Conservation (phyloP, 805 yeast genomes). For the Spathaspora hagerdaliae region DNA sequence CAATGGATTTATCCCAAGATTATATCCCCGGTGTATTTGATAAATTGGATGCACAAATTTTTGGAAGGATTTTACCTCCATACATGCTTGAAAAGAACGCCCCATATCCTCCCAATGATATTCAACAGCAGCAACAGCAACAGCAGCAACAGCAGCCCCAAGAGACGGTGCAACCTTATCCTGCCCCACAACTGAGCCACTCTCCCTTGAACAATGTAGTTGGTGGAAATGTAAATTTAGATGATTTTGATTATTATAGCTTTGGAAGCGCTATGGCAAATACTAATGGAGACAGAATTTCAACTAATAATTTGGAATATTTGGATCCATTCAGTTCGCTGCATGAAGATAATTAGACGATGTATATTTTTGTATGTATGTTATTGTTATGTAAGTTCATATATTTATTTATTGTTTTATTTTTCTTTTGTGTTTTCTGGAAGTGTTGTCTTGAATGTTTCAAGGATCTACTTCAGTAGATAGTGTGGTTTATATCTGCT, state of each 20-base stretch:
- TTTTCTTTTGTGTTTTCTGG: not conserved
- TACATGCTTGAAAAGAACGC: slow-evolving; percentile 56
- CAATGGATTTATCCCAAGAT: slow-evolving; percentile 2
- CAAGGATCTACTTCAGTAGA: too few species aligned
- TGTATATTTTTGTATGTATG: not conserved
- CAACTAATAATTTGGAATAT: slow-evolving; percentile 14
- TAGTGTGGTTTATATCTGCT: too few species aligned
- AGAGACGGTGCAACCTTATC: too few species aligned
- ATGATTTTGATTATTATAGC: slow-evolving; percentile 16
- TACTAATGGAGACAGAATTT: not conserved
- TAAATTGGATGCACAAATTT: slow-evolving; percentile 76
- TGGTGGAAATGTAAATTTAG: slow-evolving; percentile 11
- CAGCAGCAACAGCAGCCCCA: not conserved
- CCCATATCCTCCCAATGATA: not conserved
- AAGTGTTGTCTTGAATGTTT: too few species aligned
- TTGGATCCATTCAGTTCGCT: slow-evolving; percentile 21
- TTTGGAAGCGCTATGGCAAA: slow-evolving; percentile 9
- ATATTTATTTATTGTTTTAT: not conserved
- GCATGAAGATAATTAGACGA: slow-evolving; percentile 1
- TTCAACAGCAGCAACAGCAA: not conserved
- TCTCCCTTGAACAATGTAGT: not conserved
- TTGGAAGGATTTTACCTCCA: slow-evolving; percentile 81
- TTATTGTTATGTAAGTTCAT: not conserved
- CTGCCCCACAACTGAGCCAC: not conserved
- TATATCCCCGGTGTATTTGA: slow-evolving; percentile 84